phyloP scores from a whole-genome alignment of 2,329 filamentous ascomycete genomes.

The Bipolaris oryzae region DNA sequence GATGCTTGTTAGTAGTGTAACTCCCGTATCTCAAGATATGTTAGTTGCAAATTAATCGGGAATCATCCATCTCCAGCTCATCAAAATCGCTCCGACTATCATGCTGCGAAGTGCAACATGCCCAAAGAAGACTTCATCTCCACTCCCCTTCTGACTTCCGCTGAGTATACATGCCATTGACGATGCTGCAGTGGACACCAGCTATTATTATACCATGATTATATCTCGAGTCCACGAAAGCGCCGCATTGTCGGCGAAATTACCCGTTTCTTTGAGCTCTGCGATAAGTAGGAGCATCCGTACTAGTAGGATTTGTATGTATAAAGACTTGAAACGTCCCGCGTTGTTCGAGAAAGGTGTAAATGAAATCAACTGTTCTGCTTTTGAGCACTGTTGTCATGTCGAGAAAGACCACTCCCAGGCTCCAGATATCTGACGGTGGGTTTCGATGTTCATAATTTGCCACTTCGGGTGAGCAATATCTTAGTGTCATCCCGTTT shows the following conservation, averaged over 20 bases:
- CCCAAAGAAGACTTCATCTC: not conserved
- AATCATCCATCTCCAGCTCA: not conserved
- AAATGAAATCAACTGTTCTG: not conserved
- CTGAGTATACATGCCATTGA: not conserved
- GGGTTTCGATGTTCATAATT: too few species aligned
- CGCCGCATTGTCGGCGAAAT: not conserved
- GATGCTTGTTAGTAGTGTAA: too few species aligned
- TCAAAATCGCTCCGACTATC: not conserved
- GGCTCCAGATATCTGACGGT: too few species aligned
- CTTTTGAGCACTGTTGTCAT: not conserved
- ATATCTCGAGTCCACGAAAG: not conserved
- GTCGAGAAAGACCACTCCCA: not conserved
- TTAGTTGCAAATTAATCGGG: not conserved
- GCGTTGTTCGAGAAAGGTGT: not conserved
- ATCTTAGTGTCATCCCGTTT: too few species aligned
- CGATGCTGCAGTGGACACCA: not conserved
- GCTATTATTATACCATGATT: not conserved
- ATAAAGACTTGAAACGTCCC: not conserved
- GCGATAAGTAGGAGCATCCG: not conserved
- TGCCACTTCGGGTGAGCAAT: too few species aligned
- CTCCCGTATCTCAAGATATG: too few species aligned
- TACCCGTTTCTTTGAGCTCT: not conserved
- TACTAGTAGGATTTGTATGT: not conserved
- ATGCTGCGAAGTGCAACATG: not conserved
- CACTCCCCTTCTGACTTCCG: not conserved